These are phyloP conservation scores for Tolypocladium amazonense DNA, from an alignment of 2,329 filamentous ascomycete species.

Conservation along the genomic window DNA sequence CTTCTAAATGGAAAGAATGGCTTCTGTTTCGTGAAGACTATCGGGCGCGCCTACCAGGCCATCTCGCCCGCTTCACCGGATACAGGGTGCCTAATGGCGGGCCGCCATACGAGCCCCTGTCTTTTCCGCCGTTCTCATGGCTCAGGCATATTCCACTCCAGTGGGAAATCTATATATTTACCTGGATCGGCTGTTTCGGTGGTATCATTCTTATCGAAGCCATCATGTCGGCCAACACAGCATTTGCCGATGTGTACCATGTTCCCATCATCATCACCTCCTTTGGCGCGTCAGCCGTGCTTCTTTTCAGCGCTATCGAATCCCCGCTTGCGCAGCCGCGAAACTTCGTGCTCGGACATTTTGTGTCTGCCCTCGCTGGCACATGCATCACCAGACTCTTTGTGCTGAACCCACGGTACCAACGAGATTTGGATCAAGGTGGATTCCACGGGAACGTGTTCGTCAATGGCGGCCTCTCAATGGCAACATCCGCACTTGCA, in stretches of 20 bases:
- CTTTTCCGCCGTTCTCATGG: background rate
- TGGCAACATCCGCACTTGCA: background rate
- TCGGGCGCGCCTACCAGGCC: background rate
- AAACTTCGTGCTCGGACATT: background rate
- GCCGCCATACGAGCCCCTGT: background rate
- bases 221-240: background rate
- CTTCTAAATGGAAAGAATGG: background rate
- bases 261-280: background rate
- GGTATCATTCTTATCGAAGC: background rate
- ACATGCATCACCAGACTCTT: background rate
- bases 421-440: background rate
- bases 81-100: background rate
- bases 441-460: background rate
- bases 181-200: background rate
- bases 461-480: background rate
- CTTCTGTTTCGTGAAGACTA: background rate
- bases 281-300: background rate
- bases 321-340: background rate
- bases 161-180: background rate
- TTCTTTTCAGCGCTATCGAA: background rate
- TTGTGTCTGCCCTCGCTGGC: background rate
- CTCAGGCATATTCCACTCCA: background rate
- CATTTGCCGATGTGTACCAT: background rate
- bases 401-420: background rate
- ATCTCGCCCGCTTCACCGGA: background rate